These are phyloP conservation scores for Friedmanniomyces endolithicus DNA, from an alignment of 495 filamentous ascomycete genomes.

Conservation along the genomic window DNA sequence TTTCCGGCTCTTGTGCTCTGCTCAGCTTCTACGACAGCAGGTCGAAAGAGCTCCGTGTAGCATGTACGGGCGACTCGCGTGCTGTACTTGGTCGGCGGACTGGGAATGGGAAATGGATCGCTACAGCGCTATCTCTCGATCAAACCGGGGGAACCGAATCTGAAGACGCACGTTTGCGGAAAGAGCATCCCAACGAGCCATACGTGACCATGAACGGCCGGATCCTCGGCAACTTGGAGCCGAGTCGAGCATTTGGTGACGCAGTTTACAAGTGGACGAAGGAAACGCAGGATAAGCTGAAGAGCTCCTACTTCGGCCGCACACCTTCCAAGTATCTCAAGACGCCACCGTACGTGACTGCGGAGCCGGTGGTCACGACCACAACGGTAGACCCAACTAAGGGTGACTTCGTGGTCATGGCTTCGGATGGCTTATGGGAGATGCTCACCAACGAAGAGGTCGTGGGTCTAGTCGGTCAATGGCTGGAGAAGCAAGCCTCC, in stretches of 20 bases:
- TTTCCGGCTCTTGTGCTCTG: slow-evolving; percentile 90
- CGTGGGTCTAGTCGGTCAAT: slow-evolving; percentile 88
- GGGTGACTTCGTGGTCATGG: slow-evolving; percentile 93
- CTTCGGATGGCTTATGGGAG: slow-evolving; percentile 96
- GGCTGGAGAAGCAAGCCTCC: slow-evolving; percentile 57
- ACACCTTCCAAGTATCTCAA: slow-evolving; percentile 58
- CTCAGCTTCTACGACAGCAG: slow-evolving; percentile 90
- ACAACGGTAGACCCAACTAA: slow-evolving; percentile 81
- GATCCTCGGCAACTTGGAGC: slow-evolving; percentile 83
- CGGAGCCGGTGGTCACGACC: slow-evolving; percentile 90
- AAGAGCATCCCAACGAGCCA: slow-evolving; percentile 77
- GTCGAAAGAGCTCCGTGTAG: slow-evolving; percentile 72
- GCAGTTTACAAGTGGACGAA: slow-evolving; percentile 90
- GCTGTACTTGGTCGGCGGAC: slow-evolving; percentile 79
- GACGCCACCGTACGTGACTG: slow-evolving; percentile 95
- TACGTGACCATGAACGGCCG: slow-evolving; percentile 76
- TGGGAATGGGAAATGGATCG: slow-evolving; percentile 76
- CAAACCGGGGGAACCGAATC: slow-evolving; percentile 79
- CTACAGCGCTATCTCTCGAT: slow-evolving; percentile 76
- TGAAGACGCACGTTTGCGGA: slow-evolving; percentile 68
- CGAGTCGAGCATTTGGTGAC: slow-evolving; percentile 88
- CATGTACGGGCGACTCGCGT: slow-evolving; percentile 87
- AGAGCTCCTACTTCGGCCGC: slow-evolving; percentile 71
- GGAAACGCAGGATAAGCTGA: slow-evolving; percentile 70
- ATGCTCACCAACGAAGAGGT: slow-evolving; percentile 99